phyloP scores from a whole-genome alignment of 768 basidiomycete genomes.

The Strobilomyces echinocephalus region DNA sequence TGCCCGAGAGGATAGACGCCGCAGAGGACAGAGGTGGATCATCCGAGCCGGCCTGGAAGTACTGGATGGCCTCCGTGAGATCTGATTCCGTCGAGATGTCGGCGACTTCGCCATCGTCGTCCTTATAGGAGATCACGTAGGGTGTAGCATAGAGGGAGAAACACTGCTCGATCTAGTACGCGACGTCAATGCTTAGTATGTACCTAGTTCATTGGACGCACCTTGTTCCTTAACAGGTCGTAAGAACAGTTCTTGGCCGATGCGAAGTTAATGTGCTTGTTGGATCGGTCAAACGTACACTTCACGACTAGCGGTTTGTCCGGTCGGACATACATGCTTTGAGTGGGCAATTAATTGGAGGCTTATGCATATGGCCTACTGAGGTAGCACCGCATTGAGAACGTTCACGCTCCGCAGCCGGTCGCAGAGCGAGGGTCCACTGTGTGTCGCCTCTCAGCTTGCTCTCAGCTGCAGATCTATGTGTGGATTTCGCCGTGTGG shows the following conservation, averaged over 20 bases:
- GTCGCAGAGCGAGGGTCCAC: background rate
- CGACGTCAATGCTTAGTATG: background rate
- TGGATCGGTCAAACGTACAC: conserved; percentile 71
- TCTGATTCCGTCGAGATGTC: conserved; percentile 67
- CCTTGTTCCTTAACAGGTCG: conserved; percentile 68
- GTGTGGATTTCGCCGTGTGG: too few relatives aligned
- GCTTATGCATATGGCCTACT: background rate
- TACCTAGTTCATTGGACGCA: conserved; percentile 31
- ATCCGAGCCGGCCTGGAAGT: conserved; percentile 74
- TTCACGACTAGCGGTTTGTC: conserved; percentile 80
- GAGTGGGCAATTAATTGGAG: conserved; percentile 1
- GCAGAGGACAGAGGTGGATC: conserved; percentile 68
- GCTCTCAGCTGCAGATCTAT: too few relatives aligned
- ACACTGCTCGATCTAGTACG: conserved; percentile 71
- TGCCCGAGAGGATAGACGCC: conserved; percentile 64
- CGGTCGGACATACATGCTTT: conserved; percentile 43
- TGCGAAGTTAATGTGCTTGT: conserved; percentile 73
- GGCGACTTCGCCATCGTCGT: conserved; percentile 80
- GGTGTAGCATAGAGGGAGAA: conserved; percentile 68
- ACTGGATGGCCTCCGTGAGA: conserved; percentile 81
- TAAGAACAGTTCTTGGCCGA: conserved; percentile 78
- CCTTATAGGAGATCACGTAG: conserved; percentile 77
- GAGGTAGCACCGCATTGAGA: conserved; percentile 3
- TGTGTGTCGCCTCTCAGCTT: too few relatives aligned
- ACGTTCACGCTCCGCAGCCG: conserved; percentile 27